These are phyloP conservation scores for Lachancea kluyveri DNA, from an alignment of 805 yeast species.

Conservation along the genomic window DNA sequence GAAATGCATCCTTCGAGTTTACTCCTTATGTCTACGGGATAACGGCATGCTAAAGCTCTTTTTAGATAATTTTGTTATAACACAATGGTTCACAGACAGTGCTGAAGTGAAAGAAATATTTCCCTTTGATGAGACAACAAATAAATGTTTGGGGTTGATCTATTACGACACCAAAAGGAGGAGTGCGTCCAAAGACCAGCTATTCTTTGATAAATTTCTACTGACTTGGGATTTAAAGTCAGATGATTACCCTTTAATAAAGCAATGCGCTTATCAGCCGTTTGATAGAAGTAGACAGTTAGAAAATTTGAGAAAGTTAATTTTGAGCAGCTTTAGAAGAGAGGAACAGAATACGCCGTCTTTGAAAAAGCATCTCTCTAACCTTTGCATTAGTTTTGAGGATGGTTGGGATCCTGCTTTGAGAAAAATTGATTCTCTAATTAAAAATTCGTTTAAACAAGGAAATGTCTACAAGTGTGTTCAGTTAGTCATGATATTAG, in stretches of 20 bases:
- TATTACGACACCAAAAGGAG: conserved; percentile 21
- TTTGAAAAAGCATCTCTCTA: conserved; percentile 8
- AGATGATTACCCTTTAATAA: conserved; percentile 1
- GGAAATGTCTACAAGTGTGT: conserved; percentile 13
- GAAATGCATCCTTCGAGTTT: conserved; percentile 21
- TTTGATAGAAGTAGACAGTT: conserved; percentile 17
- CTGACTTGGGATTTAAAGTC: neutral
- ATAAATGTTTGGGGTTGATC: conserved; percentile 16
- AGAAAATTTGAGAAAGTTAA: conserved; percentile 16
- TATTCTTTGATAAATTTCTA: conserved; percentile 6
- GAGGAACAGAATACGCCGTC: neutral
- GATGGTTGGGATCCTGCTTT: conserved; percentile 7
- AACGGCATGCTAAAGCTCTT: conserved; percentile 11
- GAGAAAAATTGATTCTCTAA: conserved; percentile 12
- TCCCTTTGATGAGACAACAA: conserved; percentile 9
- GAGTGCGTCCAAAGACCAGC: neutral
- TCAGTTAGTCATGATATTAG: conserved; percentile 16
- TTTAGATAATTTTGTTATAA: conserved; percentile 14
- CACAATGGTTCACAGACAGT: conserved; percentile 13
- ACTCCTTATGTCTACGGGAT: conserved; percentile 12
- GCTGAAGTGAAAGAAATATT: conserved; percentile 1
- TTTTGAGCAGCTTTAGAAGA: conserved; percentile 9
- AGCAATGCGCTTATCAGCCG: conserved; percentile 5
- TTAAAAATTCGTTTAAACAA: conserved; percentile 14
- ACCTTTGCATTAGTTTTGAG: conserved; percentile 8